Conservation (phyloP, 768 basidiomycete species). For the Hemileccinum rubropunctum region DNA sequence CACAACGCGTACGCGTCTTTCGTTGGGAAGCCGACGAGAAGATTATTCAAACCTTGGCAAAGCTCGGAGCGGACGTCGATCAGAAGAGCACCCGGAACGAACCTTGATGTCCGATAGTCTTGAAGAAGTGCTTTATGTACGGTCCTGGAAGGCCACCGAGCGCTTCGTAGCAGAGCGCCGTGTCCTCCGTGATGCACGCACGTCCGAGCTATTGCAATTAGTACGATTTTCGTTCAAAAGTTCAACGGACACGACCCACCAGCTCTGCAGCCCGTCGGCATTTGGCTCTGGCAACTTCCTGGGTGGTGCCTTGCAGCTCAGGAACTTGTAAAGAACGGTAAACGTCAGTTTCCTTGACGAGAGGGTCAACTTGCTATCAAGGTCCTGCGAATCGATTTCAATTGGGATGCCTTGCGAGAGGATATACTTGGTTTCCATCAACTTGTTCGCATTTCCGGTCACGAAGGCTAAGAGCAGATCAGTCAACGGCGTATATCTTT, state of each 20-base stretch:
- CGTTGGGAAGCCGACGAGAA: conserved; percentile 74
- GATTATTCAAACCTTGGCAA: conserved; percentile 65
- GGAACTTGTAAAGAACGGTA: conserved; percentile 54
- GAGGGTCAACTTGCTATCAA: conserved; percentile 64
- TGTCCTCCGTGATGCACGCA: conserved; percentile 85
- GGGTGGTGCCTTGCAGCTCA: conserved; percentile 90
- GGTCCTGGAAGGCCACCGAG: conserved; percentile 92
- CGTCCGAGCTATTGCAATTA: conserved; percentile 40
- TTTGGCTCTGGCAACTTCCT: conserved; percentile 87
- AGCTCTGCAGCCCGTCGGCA: conserved; percentile 82
- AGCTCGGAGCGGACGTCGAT: background rate
- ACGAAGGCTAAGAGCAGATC: conserved; percentile 75
- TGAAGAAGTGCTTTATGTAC: conserved; percentile 94
- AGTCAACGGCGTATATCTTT: background rate
- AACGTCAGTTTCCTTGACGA: background rate
- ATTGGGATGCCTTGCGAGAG: conserved; percentile 65
- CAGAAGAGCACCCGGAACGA: conserved; percentile 12
- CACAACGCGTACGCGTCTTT: conserved; percentile 87
- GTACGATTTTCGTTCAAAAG: background rate
- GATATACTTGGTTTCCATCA: conserved; percentile 85
- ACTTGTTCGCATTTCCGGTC: conserved; percentile 91
- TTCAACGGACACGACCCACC: conserved; percentile 38
- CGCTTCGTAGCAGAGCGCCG: conserved; percentile 88
- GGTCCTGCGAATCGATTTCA: conserved; percentile 69
- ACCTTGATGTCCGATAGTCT: conserved; percentile 82